Percentiles rank a stretch among this genome's conserved stretches.
Conservation (phyloP, 768 basidiomycete species). For the Pleurotus giganteus region DNA sequence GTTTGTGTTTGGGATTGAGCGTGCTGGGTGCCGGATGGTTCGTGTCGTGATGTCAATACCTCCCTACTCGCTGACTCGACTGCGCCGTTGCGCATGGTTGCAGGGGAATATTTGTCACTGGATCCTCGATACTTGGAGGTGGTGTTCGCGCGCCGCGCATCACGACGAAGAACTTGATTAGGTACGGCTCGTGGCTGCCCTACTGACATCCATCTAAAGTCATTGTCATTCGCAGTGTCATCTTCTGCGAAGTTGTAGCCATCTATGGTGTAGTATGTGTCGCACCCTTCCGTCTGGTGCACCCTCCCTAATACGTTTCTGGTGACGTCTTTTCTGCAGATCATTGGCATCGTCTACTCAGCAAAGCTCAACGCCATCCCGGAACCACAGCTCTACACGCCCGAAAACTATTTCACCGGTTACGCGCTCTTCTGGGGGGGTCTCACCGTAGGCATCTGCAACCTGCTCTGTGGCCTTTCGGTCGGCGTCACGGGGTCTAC, state of each 20-base stretch:
- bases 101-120: slow-evolving; percentile 98
- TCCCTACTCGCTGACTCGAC: background rate
- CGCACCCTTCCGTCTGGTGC: background rate
- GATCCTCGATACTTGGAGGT: slow-evolving; percentile 94
- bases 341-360: slow-evolving; percentile 96
- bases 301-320: background rate
- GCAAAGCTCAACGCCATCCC: slow-evolving; percentile 67
- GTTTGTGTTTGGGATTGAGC: slow-evolving; percentile 89
- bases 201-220: background rate
- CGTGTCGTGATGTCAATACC: slow-evolving; percentile 23
- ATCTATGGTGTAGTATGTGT: slow-evolving; percentile 90
- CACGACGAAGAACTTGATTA: slow-evolving; percentile 95
- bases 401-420: slow-evolving; percentile 91
- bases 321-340: slow-evolving; percentile 39
- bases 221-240: slow-evolving; percentile 59
- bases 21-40: slow-evolving; percentile 96
- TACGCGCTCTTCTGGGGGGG: slow-evolving; percentile 98
- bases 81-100: slow-evolving; percentile 6
- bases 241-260: slow-evolving; percentile 99
- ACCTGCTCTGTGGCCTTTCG: slow-evolving; percentile 90
- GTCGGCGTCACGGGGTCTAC: slow-evolving; percentile 96
- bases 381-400: slow-evolving; percentile 73
- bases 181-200: slow-evolving; percentile 44
- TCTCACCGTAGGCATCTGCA: slow-evolving; percentile 89
- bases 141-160: slow-evolving; percentile 93